phyloP scores from a whole-genome alignment of 1,139 yeast species.

The Schizosaccharomyces versatilis region DNA sequence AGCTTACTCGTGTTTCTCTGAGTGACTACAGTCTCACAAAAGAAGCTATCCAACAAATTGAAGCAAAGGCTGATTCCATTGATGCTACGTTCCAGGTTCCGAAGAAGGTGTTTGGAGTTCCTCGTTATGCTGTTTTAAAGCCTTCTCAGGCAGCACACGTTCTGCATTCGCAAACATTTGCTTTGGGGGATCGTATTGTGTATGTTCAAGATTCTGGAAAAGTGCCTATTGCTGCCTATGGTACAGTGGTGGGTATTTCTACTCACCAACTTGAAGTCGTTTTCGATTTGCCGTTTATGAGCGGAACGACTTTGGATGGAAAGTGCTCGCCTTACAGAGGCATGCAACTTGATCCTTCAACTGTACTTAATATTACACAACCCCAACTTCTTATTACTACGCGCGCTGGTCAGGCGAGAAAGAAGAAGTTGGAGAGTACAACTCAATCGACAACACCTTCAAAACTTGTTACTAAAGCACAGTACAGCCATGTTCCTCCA shows the following conservation, averaged over 20 bases:
- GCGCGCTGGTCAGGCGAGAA: constrained; percentile 6
- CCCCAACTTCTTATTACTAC: constrained; percentile 16
- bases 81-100: constrained; percentile 19
- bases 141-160: constrained; percentile 54
- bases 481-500: not conserved
- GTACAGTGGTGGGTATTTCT: constrained; percentile 70
- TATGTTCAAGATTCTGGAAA: constrained; percentile 76
- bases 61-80: constrained; percentile 29
- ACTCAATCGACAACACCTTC: not conserved
- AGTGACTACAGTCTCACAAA: constrained; percentile 63
- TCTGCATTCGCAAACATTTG: constrained; percentile 53
- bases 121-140: constrained; percentile 59
- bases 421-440: not conserved
- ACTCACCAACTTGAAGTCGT: constrained; percentile 38
- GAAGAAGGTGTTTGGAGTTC: constrained; percentile 58
- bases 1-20: constrained; percentile 41
- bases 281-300: constrained; percentile 62
- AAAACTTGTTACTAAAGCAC: not conserved
- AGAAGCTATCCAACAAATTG: constrained; percentile 45
- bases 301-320: constrained; percentile 66
- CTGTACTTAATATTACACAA: constrained; percentile 53
- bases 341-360: constrained; percentile 55
- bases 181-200: constrained; percentile 72
- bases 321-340: constrained; percentile 64
- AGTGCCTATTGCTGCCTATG: constrained; percentile 69